phyloP scores from a whole-genome alignment of 345 rosid genomes.

The Toxicodendron radicans region DNA sequence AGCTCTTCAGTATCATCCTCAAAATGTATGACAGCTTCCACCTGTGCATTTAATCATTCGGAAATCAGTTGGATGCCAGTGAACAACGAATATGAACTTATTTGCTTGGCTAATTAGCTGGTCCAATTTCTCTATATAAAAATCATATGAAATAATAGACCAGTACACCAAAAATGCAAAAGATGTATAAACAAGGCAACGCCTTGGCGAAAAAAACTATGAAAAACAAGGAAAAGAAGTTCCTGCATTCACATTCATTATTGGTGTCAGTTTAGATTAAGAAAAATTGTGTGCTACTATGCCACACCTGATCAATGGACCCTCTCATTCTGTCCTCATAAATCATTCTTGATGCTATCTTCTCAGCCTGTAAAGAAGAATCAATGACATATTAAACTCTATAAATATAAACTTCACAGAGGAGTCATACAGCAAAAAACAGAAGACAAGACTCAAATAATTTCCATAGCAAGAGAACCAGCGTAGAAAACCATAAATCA shows the following conservation, averaged over 20 bases:
- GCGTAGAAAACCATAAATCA: neutral
- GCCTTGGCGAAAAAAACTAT: neutral
- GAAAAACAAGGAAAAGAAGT: neutral
- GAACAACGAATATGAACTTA: neutral
- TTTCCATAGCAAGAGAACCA: neutral
- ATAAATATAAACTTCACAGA: neutral
- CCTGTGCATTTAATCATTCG: conserved; percentile 40
- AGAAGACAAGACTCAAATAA: neutral
- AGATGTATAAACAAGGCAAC: neutral
- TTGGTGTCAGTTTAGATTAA: neutral
- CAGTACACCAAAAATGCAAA: no score
- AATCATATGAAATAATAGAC: neutral
- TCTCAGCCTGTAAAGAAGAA: conserved; percentile 68
- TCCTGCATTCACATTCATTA: neutral
- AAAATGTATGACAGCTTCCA: conserved; percentile 94
- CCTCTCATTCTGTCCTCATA: conserved; percentile 96
- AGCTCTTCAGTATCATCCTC: conserved; percentile 94
- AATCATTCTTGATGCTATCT: conserved; percentile 98
- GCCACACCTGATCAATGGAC: conserved; percentile 86
- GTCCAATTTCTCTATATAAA: neutral
- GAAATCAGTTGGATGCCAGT: neutral
- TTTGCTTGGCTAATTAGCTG: neutral
- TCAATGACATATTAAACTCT: neutral
- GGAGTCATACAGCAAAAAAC: neutral
- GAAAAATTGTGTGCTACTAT: neutral